Base-by-base conservation (phyloP, 176 grass and related monocot genomes). In the Carex littledalei region DNA sequence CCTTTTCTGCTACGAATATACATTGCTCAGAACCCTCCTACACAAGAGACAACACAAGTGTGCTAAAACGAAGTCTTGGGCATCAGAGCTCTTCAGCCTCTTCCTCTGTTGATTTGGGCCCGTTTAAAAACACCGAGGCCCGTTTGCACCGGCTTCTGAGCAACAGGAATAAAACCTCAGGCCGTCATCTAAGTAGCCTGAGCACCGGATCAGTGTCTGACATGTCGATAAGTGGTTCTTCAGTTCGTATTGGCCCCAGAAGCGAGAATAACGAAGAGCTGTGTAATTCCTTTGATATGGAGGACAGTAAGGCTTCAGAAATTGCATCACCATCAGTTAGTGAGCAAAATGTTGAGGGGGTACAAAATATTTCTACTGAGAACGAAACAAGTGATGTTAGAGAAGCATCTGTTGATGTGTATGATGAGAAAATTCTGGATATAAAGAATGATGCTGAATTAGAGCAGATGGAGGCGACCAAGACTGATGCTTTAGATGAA, bases 101-200 rank as follows among this genome's bases (percentile, higher is more conserved):
- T 84, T 91, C 92, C 65, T 98, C 96, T 59, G 86, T 91, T 59
- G 96, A 98, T 94, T 85, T 98, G 74, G 90, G 91, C 13, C 91
- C 93, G 81, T 92, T 87, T 77, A 92, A 85, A 80, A 93, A 89
- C 71, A 87, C 88, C 37, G 84, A 85, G 34, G 73, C 41, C 79
- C 73, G 57, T 32, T 71, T 88, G 88, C 90, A 93, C 41, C 90
- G 79, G 7, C 85, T 85, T 63, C 86, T 81, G 59, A 92, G 86
- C 17, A 57, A 69, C 63, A 94, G 83, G 83, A 94, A 78, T 85
- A 85, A 91, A 92, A 63, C 62, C 47, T 74, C 88, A 77, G 71
- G 63, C 60, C 66, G 87, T 86, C 79, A 87, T 85, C 66, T 84
- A 80, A 92, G 90, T 87, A 70, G 14, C 74, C 80, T 92, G 86